Base-by-base conservation (phyloP, 176 grass and related monocot genomes). In the Pharus latifolius region DNA sequence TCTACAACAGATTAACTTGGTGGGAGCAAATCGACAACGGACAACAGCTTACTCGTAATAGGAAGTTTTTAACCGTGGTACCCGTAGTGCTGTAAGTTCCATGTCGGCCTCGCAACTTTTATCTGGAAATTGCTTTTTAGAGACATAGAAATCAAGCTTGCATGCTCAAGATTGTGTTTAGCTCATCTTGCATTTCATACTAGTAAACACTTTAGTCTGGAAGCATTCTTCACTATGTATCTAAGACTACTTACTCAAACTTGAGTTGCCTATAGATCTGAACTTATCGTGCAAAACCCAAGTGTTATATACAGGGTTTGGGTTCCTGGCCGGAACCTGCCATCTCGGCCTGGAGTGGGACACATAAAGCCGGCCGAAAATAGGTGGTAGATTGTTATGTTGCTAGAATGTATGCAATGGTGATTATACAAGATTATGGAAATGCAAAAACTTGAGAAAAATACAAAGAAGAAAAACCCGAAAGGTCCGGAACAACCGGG, bases 11-110 rank as follows among this genome's bases (percentile, higher is more conserved):
- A 76, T 52, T 87, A 50, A 87, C 84, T 60, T 87, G 84, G 84
- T 87, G 84, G 84, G 84, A 87, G 60, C 84, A 87, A 71, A 87
- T 87, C 25, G 84, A 87, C 27, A 81, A 77, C 8, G 84, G 84
- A 25, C 78, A 87, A 27, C 84, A 87, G 51, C 84, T 87, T 77
- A 87, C 84, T 10, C 72, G 78, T 7, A 87, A 80, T n/a, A 81
- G 84, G 55, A 87, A 87, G 66, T 87, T 87, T 49, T 77, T 87
- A n/a, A 72, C 84, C 0, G 84, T 87, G 44, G 84, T 82, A 14
- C 84, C 84, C 72, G 78, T 82, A 43, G 78, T 87, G 26, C 52
- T 87, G 84, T 87, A 81, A 87, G 84, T 87, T 51, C 37, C 10
- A 57, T 72, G 19, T 64, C 42, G 67, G 20, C 34, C 62, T 63